These are phyloP conservation scores for Chlorella sp. DNA, from an alignment of 139 green algal species.

Conservation along the genomic window DNA sequence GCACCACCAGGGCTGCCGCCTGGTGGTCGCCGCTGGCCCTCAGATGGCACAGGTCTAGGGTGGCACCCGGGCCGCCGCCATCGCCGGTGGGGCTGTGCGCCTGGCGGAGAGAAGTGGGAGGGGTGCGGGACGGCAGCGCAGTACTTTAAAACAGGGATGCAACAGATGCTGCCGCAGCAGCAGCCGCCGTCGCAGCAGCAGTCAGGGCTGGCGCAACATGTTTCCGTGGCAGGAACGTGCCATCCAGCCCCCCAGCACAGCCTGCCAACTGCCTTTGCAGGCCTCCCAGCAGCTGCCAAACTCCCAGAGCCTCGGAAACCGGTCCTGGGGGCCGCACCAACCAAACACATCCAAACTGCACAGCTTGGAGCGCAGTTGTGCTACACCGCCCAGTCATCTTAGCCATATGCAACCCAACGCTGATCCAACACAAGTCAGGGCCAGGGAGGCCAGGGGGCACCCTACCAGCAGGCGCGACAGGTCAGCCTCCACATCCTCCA, in stretches of 20 bases:
- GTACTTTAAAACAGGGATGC: neutral
- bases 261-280: too few species aligned
- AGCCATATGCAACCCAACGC: too few species aligned
- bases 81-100: neutral
- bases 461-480: neutral
- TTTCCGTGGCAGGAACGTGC: neutral
- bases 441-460: neutral
- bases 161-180: neutral
- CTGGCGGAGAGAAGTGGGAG: neutral
- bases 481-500: slow-evolving; percentile 4
- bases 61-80: neutral
- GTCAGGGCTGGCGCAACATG: neutral
- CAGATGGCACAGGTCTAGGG: neutral
- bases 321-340: too few species aligned
- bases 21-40: neutral
- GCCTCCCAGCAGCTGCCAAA: too few species aligned
- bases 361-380: too few species aligned
- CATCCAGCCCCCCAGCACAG: too few species aligned
- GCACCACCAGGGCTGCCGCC: neutral
- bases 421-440: too few species aligned
- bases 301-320: too few species aligned
- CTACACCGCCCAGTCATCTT: too few species aligned
- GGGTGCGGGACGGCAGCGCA: too few species aligned
- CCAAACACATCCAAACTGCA: too few species aligned
- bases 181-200: neutral